Conservation (phyloP, 257 asterid species). For the Lavandula angustifolia region DNA sequence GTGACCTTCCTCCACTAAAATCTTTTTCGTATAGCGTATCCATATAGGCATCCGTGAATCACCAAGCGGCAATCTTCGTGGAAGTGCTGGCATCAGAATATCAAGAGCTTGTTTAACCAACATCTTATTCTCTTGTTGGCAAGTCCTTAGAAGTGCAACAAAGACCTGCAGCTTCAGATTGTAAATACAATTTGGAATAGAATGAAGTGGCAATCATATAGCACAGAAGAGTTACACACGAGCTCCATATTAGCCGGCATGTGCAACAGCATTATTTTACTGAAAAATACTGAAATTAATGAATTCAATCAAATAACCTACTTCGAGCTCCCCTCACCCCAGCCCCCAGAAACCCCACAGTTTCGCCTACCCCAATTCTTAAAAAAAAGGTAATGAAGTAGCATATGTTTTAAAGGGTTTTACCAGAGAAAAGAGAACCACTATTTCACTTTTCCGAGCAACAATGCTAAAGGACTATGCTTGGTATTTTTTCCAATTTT, state of each 20-base stretch:
- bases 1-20: slow-evolving; percentile 98
- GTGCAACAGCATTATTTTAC: background rate
- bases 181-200: slow-evolving; percentile 25
- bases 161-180: slow-evolving; percentile 67
- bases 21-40: slow-evolving; percentile 99
- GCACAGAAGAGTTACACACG: slow-evolving; percentile 10
- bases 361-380: background rate
- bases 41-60: slow-evolving; percentile 99
- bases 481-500: background rate
- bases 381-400: no score
- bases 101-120: slow-evolving; percentile 99
- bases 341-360: background rate
- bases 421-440: background rate
- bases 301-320: slow-evolving; percentile 16
- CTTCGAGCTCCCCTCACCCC: background rate
- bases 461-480: background rate
- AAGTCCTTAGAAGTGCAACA: slow-evolving; percentile 95
- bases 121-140: slow-evolving; percentile 98
- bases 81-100: slow-evolving; percentile 99
- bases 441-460: background rate
- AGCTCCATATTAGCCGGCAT: slow-evolving; percentile 10
- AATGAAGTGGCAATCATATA: slow-evolving; percentile 18
- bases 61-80: slow-evolving; percentile 95
- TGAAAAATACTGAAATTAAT: slow-evolving; percentile 1
- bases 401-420: background rate